Evolutionary conservation across 2,329 filamentous ascomycete genomes (phyloP).

Genomic region (Phialocephala sp.): DNA sequence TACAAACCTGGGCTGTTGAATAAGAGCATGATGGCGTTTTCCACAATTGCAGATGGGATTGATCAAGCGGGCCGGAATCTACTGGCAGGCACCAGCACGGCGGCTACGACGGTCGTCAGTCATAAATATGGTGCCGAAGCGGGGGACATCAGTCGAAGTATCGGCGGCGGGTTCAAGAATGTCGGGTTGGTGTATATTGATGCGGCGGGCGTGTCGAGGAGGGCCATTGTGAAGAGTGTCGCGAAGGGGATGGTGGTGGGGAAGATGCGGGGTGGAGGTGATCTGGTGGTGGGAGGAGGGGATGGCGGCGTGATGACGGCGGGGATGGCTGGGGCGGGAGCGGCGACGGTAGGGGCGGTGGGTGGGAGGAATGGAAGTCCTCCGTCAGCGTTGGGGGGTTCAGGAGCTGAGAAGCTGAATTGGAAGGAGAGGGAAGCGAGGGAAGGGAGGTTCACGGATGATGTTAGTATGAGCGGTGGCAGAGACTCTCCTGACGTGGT

Average conservation of each 20-base stretch:
- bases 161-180: slow-evolving; percentile 91
- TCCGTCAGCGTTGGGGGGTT: neutral
- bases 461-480: slow-evolving; percentile 34
- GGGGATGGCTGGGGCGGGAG: neutral
- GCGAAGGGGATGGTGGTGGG: slow-evolving; percentile 96
- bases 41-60: slow-evolving; percentile 90
- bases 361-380: slow-evolving; percentile 1
- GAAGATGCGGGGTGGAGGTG: slow-evolving; percentile 73
- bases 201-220: slow-evolving; percentile 87
- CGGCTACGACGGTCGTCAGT: slow-evolving; percentile 85
- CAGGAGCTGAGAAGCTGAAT: slow-evolving; percentile 13
- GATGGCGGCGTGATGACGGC: slow-evolving; percentile 37
- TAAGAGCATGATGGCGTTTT: slow-evolving; percentile 95
- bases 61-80: slow-evolving; percentile 84
- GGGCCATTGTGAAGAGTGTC: slow-evolving; percentile 90
- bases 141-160: slow-evolving; percentile 72
- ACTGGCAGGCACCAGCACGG: slow-evolving; percentile 73
- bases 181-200: slow-evolving; percentile 98
- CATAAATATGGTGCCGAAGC: slow-evolving; percentile 90
- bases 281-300: slow-evolving; percentile 73
- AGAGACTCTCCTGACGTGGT: slow-evolving; percentile 36
- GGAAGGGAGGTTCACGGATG: slow-evolving; percentile 33
- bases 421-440: slow-evolving; percentile 38
- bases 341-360: no score
- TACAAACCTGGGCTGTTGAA: slow-evolving; percentile 95